Conservation (phyloP, 805 yeast genomes). For the Starmerella asiatica region DNA sequence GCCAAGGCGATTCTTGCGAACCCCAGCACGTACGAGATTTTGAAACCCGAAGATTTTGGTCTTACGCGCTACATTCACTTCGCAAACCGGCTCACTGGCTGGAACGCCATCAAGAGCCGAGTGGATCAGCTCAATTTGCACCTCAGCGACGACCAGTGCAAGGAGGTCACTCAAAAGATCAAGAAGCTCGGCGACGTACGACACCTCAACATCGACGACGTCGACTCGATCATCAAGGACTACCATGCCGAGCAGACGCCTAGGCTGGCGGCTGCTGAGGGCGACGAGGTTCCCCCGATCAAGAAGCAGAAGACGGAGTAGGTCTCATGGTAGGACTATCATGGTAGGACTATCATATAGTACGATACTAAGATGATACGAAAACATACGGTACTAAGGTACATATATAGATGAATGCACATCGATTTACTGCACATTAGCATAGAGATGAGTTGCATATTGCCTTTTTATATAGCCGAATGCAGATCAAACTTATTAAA, state of each 20-base stretch:
- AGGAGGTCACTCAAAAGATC: slow-evolving; percentile 88
- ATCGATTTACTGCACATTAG: too few species aligned
- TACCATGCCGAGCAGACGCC: slow-evolving; percentile 53
- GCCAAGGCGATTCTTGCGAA: slow-evolving; percentile 97
- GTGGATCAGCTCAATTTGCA: slow-evolving; percentile 90
- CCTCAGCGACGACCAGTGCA: slow-evolving; percentile 82
- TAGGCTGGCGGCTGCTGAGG: slow-evolving; percentile 10
- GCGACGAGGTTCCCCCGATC: slow-evolving; percentile 21
- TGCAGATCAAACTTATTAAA: too few species aligned
- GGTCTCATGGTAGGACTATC: too few species aligned
- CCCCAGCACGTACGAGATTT: slow-evolving; percentile 96
- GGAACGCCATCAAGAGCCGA: slow-evolving; percentile 98
- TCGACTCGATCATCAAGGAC: slow-evolving; percentile 89
- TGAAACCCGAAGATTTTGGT: slow-evolving; percentile 91
- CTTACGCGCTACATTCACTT: slow-evolving; percentile 92
- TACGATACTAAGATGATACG: too few species aligned
- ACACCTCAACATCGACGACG: slow-evolving; percentile 89
- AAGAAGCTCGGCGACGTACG: slow-evolving; percentile 91
- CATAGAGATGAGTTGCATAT: too few species aligned
- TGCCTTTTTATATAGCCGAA: too few species aligned
- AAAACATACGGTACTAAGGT: too few species aligned
- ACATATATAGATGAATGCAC: too few species aligned
- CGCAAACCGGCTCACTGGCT: slow-evolving; percentile 95
- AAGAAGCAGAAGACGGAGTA: slow-evolving; percentile 24
- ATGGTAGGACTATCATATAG: too few species aligned